phyloP scores from a whole-genome alignment of 441 rosid species.

The Dalechampia spathulata region DNA sequence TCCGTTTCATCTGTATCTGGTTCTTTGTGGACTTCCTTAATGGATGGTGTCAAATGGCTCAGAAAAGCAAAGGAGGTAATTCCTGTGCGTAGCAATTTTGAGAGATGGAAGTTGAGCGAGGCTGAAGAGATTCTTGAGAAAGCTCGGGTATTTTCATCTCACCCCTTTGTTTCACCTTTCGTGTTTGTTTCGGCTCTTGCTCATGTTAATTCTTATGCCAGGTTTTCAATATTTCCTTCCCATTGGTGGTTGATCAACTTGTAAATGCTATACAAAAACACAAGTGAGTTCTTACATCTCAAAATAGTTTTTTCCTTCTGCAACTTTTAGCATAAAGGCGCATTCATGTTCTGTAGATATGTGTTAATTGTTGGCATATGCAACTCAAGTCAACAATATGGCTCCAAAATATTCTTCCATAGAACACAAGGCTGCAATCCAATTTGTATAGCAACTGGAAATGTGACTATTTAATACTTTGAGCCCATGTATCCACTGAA shows the following conservation, averaged over 20 bases:
- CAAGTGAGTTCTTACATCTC: conserved; percentile 30
- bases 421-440: not conserved
- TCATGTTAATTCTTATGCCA: conserved; percentile 23
- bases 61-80: conserved; percentile 38
- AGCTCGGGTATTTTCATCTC: conserved; percentile 31
- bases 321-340: too few species aligned
- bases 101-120: conserved; percentile 39
- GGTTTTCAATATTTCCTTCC: conserved; percentile 35
- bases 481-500: not conserved
- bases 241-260: conserved; percentile 36
- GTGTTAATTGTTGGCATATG: not conserved
- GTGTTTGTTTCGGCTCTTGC: not conserved
- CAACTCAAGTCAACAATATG: not conserved
- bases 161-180: not conserved
- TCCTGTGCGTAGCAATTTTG: conserved; percentile 25
- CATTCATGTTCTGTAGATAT: not conserved
- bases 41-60: conserved; percentile 52
- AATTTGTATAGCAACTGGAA: not conserved
- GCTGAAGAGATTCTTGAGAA: conserved; percentile 50
- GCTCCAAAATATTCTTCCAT: not conserved
- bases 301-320: too few species aligned
- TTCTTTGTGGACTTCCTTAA: conserved; percentile 32
- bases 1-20: conserved; percentile 24
- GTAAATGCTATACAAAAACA: conserved; percentile 37
- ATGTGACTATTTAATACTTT: not conserved